These are phyloP conservation scores for Kodamaea fukazawae DNA, from an alignment of 805 yeast species.

Conservation along the genomic window DNA sequence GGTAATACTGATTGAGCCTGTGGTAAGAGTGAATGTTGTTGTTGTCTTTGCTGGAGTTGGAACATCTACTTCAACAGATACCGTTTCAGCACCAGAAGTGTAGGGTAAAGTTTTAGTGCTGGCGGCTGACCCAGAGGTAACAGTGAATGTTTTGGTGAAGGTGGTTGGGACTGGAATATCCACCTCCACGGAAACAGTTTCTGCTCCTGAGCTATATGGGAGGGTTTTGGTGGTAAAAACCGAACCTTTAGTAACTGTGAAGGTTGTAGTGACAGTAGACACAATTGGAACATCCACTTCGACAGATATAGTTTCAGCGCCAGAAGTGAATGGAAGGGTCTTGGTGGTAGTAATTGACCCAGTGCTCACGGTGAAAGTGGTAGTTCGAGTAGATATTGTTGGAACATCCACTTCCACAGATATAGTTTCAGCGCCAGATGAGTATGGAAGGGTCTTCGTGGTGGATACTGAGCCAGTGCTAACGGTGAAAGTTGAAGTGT, in stretches of 20 bases:
- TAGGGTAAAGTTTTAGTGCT: constrained; percentile 5
- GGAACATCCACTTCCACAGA: constrained; percentile 9
- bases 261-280: neutral
- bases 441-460: constrained; percentile 8
- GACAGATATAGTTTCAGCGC: constrained; percentile 1
- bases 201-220: constrained; percentile 2
- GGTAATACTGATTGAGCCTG: neutral
- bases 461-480: constrained; percentile 3
- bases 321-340: neutral
- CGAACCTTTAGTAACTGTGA: neutral
- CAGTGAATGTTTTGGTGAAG: constrained; percentile 1
- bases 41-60: neutral
- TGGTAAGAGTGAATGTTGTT: constrained; percentile 2
- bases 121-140: neutral
- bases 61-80: constrained; percentile 4
- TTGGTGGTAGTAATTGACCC: neutral
- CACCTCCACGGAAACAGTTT: constrained; percentile 5
- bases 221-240: constrained; percentile 6
- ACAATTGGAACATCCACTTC: constrained; percentile 2
- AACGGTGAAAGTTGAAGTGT: neutral
- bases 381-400: neutral
- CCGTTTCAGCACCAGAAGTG: constrained; percentile 5
- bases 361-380: neutral
- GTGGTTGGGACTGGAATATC: constrained; percentile 2
- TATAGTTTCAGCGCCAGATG: constrained; percentile 3